Base-by-base conservation (phyloP, 2,329 filamentous ascomycete genomes). In the Tolypocladium ovalisporum region DNA sequence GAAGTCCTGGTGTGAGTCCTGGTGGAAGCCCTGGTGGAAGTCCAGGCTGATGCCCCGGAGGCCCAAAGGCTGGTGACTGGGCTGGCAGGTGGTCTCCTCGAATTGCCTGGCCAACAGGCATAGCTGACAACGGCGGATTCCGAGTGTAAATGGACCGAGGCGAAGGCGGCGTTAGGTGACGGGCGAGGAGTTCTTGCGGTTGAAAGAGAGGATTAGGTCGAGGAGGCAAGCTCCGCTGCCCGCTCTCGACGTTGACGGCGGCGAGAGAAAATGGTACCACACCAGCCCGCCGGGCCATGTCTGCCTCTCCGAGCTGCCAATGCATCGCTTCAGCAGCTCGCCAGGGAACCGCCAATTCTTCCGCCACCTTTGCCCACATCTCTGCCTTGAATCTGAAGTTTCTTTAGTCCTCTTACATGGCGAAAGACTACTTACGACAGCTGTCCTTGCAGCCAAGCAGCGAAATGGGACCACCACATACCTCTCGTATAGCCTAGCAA, bases 271-370 rank as follows among this genome's bases (percentile, higher is more conserved):
- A 97, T 1, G 93, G 90, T 9, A 89, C 86, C 40, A 94, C 90
- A 51, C 94, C 94, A 47, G 93, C 93, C 58, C 93, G 87, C 60
- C 88, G 84, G 53, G 92, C 92, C 90, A 99, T 97, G 66, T 97
- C 94, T 64, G 86, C 79, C 70, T 96, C 90, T 61, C 93, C 93
- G 57, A 99, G 79, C 68, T 96, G 89, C 93, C 94, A 99, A 73
- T 97, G 94, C 92, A 97, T 97, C 5, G 90, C 92, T 74, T 99
- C 93, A 53, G 90, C 93, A 22, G 94, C 91, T 67, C 94, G 83
- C 93, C 93, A 97, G 39, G 93, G 94, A 58, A 97, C 87, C 35
- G 86, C 86, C 86, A 99, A 93, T 73, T 97, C 93, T 70, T 94
- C 90, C 47, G 92, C 91, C 27, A 97, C 89, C 67, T 93, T 94